Evolutionary conservation across 257 asterid genomes (phyloP), one percentile per base, ranked within the genome.

Genomic region (Cynanchum wilfordii): DNA sequence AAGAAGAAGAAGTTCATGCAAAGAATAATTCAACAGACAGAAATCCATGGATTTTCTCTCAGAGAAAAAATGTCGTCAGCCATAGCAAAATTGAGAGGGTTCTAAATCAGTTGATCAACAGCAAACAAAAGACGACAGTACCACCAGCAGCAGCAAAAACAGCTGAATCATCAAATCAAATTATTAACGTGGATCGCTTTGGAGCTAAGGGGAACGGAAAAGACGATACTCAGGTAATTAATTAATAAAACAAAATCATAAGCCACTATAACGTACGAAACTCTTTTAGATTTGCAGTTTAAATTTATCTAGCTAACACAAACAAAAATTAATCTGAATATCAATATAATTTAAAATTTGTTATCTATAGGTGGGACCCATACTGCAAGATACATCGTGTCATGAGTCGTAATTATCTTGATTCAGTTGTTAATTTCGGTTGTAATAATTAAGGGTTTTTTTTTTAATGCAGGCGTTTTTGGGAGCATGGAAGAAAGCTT

Each of bases 171-270:
- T 9, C 47, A 4, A 6, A 20, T 4, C 1, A 50, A 70, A 22
- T 42, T 42, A 42, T 79, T 52, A 84, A 91, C 79, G 83, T 89
- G 27, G 90, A 89, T 29, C 75, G 56, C 70, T 94, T 87, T 75
- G 96, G 99, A 79, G 96, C 99, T 73, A 87, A 75, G 78, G 89
- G 87, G 16, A 90, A 91, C 24, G 90, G 85, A 25, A 66, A 84
- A 24, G 95, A 94, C 78, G 90, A 89, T 81, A 81, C 85, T 25
- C 70, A 80, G 96, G 98, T 89, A 2, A 81, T n/a, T n/a, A n/a
- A n/a, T n/a, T 8, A 47, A 50, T 38, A 38, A 38, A 2, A 30
- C 1, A 30, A 30, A 30, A 30, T 1, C 33, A 1, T 30, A 30
- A 30, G 2, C 33, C 2, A 1, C 1, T 30, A 30, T 1, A 30